Percentiles rank a stretch among this genome's conserved stretches.
These are phyloP conservation scores for Saturnispora hagleri DNA, from an alignment of 805 yeast species.

Conservation along the genomic window DNA sequence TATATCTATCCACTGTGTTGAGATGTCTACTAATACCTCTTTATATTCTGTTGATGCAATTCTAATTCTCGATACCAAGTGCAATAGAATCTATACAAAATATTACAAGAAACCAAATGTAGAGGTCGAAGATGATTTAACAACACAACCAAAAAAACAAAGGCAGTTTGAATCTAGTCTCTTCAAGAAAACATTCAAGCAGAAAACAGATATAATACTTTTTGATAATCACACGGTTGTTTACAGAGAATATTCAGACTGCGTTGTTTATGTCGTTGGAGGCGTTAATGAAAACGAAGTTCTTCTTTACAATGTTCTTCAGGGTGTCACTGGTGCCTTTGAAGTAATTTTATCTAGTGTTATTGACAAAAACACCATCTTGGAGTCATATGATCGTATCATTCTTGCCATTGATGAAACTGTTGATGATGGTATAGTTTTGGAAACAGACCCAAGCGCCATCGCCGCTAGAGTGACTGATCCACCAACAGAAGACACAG, in stretches of 20 bases:
- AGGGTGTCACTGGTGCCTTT: constrained; percentile 73
- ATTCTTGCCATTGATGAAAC: constrained; percentile 85
- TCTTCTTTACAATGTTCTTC: constrained; percentile 62
- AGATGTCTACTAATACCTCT: constrained; percentile 32
- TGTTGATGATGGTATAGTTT: constrained; percentile 84
- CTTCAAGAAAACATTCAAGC: constrained; percentile 68
- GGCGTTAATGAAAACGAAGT: constrained; percentile 78
- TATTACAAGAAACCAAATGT: constrained; percentile 66
- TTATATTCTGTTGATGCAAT: constrained; percentile 78
- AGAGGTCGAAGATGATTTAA: constrained; percentile 25
- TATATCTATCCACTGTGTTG: neutral
- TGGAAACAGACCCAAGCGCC: constrained; percentile 81
- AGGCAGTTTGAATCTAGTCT: constrained; percentile 64
- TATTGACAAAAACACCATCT: constrained; percentile 68
- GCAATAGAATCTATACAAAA: constrained; percentile 73
- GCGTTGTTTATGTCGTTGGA: constrained; percentile 62
- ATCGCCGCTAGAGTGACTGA: constrained; percentile 88
- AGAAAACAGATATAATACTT: constrained; percentile 69
- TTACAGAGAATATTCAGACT: constrained; percentile 80
- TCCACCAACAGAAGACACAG: constrained; percentile 63
- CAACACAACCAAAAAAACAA: constrained; percentile 45
- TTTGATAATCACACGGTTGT: constrained; percentile 73
- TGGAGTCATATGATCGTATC: constrained; percentile 79
- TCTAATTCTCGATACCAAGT: constrained; percentile 72
- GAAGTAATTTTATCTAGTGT: constrained; percentile 63